A percentile compares a stretch with the other conserved stretches of the same genome.
These are phyloP conservation scores for Beverwykella pulmonaria DNA, from an alignment of 495 filamentous ascomycete genomes.

Conservation along the genomic window DNA sequence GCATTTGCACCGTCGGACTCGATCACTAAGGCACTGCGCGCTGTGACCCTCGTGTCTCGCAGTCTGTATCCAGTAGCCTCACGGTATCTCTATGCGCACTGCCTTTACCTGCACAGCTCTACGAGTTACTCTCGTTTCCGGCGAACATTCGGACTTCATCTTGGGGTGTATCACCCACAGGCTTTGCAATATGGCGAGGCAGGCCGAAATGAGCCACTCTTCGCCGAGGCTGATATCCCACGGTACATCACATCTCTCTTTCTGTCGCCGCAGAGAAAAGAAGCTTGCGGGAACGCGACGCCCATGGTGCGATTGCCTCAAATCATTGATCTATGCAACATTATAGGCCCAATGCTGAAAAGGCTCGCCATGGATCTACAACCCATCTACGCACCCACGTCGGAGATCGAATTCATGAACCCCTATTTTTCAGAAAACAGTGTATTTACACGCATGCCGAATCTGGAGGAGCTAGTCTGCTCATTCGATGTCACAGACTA, in stretches of 20 bases:
- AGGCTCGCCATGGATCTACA: slow-evolving; percentile 22
- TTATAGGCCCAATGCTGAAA: slow-evolving; percentile 17
- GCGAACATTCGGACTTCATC: slow-evolving; percentile 13
- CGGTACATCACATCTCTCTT: slow-evolving; percentile 21
- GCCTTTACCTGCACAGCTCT: slow-evolving; percentile 26
- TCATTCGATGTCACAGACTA: slow-evolving; percentile 23
- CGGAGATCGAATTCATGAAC: neutral
- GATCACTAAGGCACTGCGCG: slow-evolving; percentile 23
- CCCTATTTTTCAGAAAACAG: slow-evolving; percentile 8
- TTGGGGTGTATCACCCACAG: slow-evolving; percentile 8
- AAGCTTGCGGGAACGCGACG: neutral
- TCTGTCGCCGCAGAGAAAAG: slow-evolving; percentile 15
- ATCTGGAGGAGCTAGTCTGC: slow-evolving; percentile 29
- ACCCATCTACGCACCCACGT: slow-evolving; percentile 7
- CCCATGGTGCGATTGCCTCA: slow-evolving; percentile 24
- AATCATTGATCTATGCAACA: slow-evolving; percentile 10
- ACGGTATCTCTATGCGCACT: slow-evolving; percentile 28
- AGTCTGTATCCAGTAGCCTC: slow-evolving; percentile 12
- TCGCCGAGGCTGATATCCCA: slow-evolving; percentile 5
- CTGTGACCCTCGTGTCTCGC: slow-evolving; percentile 18
- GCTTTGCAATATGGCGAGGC: slow-evolving; percentile 20
- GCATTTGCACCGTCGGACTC: slow-evolving; percentile 23
- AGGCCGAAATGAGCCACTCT: slow-evolving; percentile 8
- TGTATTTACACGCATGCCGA: slow-evolving; percentile 13
- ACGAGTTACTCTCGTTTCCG: slow-evolving; percentile 11